phyloP scores from a whole-genome alignment of 805 yeast genomes.

The Pichia gijzeniarum region DNA sequence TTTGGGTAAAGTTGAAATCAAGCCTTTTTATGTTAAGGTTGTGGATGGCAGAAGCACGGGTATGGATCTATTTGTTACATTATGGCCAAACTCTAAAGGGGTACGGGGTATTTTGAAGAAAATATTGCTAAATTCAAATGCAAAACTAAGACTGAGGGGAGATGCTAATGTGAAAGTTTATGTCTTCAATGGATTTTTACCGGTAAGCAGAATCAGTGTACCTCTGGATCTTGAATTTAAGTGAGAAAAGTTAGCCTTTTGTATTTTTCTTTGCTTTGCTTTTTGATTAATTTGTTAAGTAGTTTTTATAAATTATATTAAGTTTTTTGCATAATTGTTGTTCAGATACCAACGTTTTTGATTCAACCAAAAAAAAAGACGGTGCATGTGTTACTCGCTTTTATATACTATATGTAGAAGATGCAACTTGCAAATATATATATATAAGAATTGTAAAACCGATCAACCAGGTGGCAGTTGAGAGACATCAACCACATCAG shows the following conservation, averaged over 20 bases:
- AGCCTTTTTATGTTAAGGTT: slow-evolving; percentile 31
- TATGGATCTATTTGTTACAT: slow-evolving; percentile 25
- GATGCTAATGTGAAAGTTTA: slow-evolving; percentile 28
- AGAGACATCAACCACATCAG: slow-evolving; percentile 76
- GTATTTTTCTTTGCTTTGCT: not conserved
- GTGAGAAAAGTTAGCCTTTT: slow-evolving; percentile 3
- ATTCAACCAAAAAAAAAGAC: too few relatives aligned
- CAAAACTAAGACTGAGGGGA: slow-evolving; percentile 30
- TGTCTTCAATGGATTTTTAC: slow-evolving; percentile 30
- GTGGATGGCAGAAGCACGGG: slow-evolving; percentile 22
- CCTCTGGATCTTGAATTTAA: slow-evolving; percentile 28
- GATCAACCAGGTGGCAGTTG: slow-evolving; percentile 92
- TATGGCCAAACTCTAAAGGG: slow-evolving; percentile 31
- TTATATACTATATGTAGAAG: too few relatives aligned
- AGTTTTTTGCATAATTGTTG: too few relatives aligned
- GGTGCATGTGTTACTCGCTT: too few relatives aligned
- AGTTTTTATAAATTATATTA: too few relatives aligned
- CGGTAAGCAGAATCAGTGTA: slow-evolving; percentile 27
- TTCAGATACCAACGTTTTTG: too few relatives aligned
- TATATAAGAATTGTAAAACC: too few relatives aligned
- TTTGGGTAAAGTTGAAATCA: slow-evolving; percentile 30
- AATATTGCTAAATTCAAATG: slow-evolving; percentile 27
- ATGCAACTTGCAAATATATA: not conserved
- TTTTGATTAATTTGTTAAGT: too few relatives aligned
- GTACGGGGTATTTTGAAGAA: slow-evolving; percentile 30